These are phyloP conservation scores for Rhizophagus sp. DNA, from an alignment of 192 early-diverging fungal genomes.

Conservation along the genomic window DNA sequence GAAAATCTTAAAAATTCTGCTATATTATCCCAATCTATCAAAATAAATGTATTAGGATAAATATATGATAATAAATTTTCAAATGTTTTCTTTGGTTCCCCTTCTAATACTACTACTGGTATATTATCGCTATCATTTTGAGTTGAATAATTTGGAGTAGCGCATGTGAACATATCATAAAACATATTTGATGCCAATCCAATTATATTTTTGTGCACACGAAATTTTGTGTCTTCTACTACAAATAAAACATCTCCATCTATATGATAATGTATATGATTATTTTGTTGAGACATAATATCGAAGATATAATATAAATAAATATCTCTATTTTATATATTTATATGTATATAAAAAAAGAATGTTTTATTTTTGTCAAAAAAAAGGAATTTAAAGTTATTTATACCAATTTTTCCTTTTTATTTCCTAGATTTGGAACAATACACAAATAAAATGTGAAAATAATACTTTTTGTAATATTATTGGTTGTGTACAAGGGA, in stretches of 20 bases:
- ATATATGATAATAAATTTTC: constrained; percentile 5
- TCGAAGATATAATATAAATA: neutral
- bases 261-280: constrained; percentile 12
- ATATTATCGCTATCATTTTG: neutral
- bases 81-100: neutral
- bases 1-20: constrained; percentile 15
- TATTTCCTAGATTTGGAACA: neutral
- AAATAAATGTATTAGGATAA: neutral
- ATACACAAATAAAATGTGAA: neutral
- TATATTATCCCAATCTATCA: constrained; percentile 5
- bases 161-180: constrained; percentile 6
- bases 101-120: neutral
- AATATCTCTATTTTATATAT: neutral
- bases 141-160: neutral
- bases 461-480: neutral
- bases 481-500: no score
- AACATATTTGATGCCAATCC: constrained; percentile 11
- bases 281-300: neutral
- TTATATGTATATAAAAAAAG: neutral
- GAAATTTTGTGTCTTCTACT: constrained; percentile 8
- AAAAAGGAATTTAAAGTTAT: neutral
- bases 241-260: constrained; percentile 17
- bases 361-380: neutral
- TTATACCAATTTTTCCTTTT: neutral
- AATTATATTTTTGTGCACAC: constrained; percentile 1